Conservation (phyloP, 2,329 filamentous ascomycete species). For the Bertia moriformis region DNA sequence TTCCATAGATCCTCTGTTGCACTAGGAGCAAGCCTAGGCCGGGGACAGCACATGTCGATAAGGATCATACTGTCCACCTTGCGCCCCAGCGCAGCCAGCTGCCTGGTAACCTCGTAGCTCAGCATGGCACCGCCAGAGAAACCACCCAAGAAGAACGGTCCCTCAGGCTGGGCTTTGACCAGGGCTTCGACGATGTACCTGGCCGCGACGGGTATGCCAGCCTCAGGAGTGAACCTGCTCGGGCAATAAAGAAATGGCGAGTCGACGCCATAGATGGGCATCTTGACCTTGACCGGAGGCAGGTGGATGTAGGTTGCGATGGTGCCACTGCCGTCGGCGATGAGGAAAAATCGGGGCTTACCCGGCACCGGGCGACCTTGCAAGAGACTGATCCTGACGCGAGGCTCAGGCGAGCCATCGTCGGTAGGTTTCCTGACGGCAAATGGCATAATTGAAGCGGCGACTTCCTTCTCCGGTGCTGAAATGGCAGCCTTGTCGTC, state of each 20-base stretch:
- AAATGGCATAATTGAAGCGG: too few relatives aligned
- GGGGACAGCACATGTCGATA: conserved; percentile 9
- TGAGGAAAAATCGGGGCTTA: conserved; percentile 11
- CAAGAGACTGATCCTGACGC: conserved; percentile 10
- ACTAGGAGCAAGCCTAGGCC: too few relatives aligned
- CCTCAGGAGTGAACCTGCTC: conserved; percentile 6
- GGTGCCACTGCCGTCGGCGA: conserved; percentile 12
- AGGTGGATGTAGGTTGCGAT: conserved; percentile 12
- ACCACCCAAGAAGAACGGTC: conserved; percentile 11
- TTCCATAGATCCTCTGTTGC: too few relatives aligned
- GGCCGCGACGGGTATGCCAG: conserved; percentile 6
- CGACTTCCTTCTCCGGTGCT: too few relatives aligned
- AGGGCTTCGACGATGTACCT: conserved; percentile 9
- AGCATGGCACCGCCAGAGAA: conserved; percentile 9
- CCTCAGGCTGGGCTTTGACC: conserved; percentile 6
- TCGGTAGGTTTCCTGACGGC: conserved; percentile 1
- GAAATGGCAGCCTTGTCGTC: too few relatives aligned
- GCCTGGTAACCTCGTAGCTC: conserved; percentile 10
- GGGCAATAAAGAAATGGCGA: conserved; percentile 11
- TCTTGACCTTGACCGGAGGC: conserved; percentile 7
- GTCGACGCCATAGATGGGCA: conserved; percentile 12
- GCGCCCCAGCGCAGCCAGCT: conserved; percentile 6
- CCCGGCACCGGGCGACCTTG: conserved; percentile 7
- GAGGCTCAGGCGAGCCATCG: neutral
- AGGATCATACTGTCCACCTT: conserved; percentile 8